Base-by-base conservation (phyloP, 495 filamentous ascomycete genomes). In the Astrocystis sublimbata region DNA sequence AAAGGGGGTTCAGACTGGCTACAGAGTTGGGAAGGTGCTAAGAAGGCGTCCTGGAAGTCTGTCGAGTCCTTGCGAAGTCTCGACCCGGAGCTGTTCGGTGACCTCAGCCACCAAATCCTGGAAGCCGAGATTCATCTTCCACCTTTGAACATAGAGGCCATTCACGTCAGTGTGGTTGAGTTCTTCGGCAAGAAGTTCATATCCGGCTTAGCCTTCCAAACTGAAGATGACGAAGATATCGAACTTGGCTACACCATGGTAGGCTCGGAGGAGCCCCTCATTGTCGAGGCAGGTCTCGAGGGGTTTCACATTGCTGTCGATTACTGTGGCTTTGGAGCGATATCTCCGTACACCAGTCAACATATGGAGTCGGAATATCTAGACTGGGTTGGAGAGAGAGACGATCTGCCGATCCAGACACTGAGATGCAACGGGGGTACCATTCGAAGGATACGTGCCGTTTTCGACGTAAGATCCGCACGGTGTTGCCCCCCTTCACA, bases 301-400 rank as follows among this genome's bases (percentile, higher is more conserved):
- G 59, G 59, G 35, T 61, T 61, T 15, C 40, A 61, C 26, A 19
- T 47, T 45, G 50, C 59, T 19, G 59, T 55, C 10, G 59, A 61
- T 38, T 23, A 55, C 24, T 61, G 36, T 21, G 59, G 59, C 30
- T 33, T 61, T n/a, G n/a, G 40, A 26, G 47, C 36, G 8, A 54
- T 61, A 19, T 50, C 59, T 1, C 49, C 50, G 24, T 61, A 61
- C 23, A 61, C 50, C 13, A 24, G 40, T 23, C 45, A 41, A 15
- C 45, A 50, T 59, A 61, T 53, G 58, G 26, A 24, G 5, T 43
- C 59, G 10, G 49, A 61, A 10, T 55, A 46, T 21, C 21, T 54
- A 19, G 49, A 61, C 19, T 61, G 59, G 59, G 59, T 41, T 28
- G 49, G 47, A 5, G 50, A 61, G 19, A 49, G 12, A 45, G 59